These are phyloP conservation scores for Colletotrichum australisinense DNA, from an alignment of 2,329 filamentous ascomycete genomes.

Conservation along the genomic window DNA sequence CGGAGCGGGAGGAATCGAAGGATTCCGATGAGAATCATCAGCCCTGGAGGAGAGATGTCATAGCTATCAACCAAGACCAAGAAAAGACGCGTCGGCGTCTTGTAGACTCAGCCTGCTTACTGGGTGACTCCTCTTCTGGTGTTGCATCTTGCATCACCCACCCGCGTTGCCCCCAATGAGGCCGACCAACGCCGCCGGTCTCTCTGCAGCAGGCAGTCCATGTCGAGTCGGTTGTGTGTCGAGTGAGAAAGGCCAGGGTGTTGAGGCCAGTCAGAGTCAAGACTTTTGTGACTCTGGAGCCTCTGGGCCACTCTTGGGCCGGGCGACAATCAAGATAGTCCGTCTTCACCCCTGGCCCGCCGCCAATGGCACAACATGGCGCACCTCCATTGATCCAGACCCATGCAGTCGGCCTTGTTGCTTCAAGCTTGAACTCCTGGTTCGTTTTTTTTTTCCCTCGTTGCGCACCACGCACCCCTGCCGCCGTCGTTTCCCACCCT, in stretches of 20 bases:
- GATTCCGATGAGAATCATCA: constrained; percentile 11
- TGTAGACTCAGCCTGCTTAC: constrained; percentile 18
- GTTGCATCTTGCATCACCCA: constrained; percentile 25
- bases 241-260: background rate
- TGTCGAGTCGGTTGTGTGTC: background rate
- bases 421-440: constrained; percentile 29
- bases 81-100: constrained; percentile 15
- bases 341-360: constrained; percentile 23
- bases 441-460: constrained; percentile 15
- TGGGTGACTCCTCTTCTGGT: background rate
- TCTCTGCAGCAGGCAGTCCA: constrained; percentile 3
- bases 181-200: constrained; percentile 4
- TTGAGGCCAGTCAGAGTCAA: constrained; percentile 22
- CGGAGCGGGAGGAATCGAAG: constrained; percentile 13
- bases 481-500: constrained; percentile 31
- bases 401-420: constrained; percentile 33
- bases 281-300: background rate
- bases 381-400: constrained; percentile 31
- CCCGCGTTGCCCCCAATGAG: constrained; percentile 23
- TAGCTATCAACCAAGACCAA: constrained; percentile 1
- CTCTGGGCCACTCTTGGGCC: constrained; percentile 10
- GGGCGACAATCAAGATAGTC: constrained; percentile 32
- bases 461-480: constrained; percentile 21
- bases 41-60: constrained; percentile 22
- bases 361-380: constrained; percentile 37